Evolutionary conservation across 306 rosid species (phyloP), one percentile per base, ranked within the genome.

Genomic region (Pyrus betulifolia): DNA sequence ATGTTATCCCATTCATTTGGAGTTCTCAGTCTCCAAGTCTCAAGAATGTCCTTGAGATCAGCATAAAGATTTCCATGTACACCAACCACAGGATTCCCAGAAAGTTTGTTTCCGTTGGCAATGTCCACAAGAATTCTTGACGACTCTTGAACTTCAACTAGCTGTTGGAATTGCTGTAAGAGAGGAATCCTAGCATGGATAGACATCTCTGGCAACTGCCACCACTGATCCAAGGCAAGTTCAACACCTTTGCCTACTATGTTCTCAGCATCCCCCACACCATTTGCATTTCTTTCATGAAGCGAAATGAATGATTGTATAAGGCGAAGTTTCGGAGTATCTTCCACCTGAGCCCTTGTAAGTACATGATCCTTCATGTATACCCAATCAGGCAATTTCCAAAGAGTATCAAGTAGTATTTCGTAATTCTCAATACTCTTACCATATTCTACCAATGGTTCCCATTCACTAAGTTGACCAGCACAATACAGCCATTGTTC

Each of bases 191-290:
- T 88, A 79, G 99, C 89, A 91, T 96, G 91, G 80, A 96, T 91
- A 75, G 98, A 92, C 97, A 92, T 91, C 88, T 92, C 97, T 28
- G 99, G 99, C 76, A 96, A 85, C 73, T 96, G 99, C 99, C 99
- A 96, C 99, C 99, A 96, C 68, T 92, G 99, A 81, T 96, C 99
- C 77, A 96, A 84, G 75, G 99, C 96, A 80, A 89, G 97, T 80
- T 96, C 97, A 69, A 96, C 97, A 44, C 97, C 98, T 85, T 92
- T 96, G 73, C 88, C 96, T 74, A 96, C 93, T 78, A 86, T 88
- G 81, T 88, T 92, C 70, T 96, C 97, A 60, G 99, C 96, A 78
- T 96, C 97, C 81, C 82, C 93, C n/a, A 91, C 96, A 31, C 97
- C 96, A 88, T 88, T 96, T 71, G 97, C 79, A 77, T 85, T 92